Evolutionary conservation across 352 stramenopile species (phyloP), one percentile per base, ranked within the genome.

Genomic region (Globisporangium cylindrosporum): DNA sequence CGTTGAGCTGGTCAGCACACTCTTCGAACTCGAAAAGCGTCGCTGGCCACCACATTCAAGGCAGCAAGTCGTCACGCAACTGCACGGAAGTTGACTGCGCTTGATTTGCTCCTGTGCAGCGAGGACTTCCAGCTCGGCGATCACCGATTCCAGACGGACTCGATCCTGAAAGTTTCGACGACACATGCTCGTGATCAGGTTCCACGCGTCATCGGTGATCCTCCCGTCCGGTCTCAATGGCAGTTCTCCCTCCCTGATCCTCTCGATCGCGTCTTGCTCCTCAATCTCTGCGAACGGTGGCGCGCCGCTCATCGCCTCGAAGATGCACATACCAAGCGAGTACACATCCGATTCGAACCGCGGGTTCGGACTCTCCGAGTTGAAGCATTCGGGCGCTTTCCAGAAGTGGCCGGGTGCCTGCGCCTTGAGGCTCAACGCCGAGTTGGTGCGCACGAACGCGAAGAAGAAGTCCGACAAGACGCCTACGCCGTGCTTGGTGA

Each of bases 381-480:
- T 48, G 34, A 64, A 69, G 56, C 46, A 65, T 57, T 77, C 71
- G 15, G 71, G 67, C 15, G 71, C 64, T 54, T 70, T 72, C 68
- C 72, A 78, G 59, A 70, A 8, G 57, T 69, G 62, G 6, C 38
- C 43, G 6, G 67, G 32, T n/a, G 73, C 10, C 57, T 69, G 55
- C n/a, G 54, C 29, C 58, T 77, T 77, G 43, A 66, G 22, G 63
- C 73, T 79, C 67, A 79, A 46, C 10, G 20, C 55, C 8, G 70
- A 73, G 49, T 64, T 72, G 14, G 38, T n/a, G 46, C 70, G 70
- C 5, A 72, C 62, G 49, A 76, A 79, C 3, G 73, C 59, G 58
- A 74, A 79, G 29, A 36, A 20, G 68, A 79, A 79, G 64, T 79
- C 73, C 4, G 73, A 77, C n/a, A 79, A 58, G 4, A 79, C 65